Conservation (phyloP, 495 filamentous ascomycete genomes). For the Pseudomonodictys pantanalensis region DNA sequence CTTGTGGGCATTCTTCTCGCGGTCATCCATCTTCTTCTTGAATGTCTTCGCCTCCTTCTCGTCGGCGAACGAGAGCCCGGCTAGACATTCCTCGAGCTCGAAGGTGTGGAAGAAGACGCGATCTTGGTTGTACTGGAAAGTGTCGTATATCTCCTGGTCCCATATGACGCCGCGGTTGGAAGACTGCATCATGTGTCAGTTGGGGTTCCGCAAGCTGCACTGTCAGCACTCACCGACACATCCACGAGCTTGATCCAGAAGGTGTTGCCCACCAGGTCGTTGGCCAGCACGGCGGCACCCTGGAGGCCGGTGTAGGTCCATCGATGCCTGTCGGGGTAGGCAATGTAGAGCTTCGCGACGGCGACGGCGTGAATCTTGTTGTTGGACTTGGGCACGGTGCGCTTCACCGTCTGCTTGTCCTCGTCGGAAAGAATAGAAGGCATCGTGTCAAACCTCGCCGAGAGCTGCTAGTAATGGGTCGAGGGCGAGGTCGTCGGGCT, state of each 20-base stretch:
- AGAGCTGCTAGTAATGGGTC: not conserved
- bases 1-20: conserved; percentile 90
- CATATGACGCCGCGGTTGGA: conserved; percentile 86
- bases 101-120: conserved; percentile 97
- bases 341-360: conserved; percentile 90
- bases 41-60: conserved; percentile 96
- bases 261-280: conserved; percentile 90
- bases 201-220: not conserved
- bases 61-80: conserved; percentile 85
- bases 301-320: conserved; percentile 95
- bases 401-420: conserved; percentile 90
- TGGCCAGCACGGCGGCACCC: conserved; percentile 87
- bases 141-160: conserved; percentile 97
- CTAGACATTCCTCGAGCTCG: conserved; percentile 86
- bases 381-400: conserved; percentile 80
- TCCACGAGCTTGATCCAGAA: conserved; percentile 98
- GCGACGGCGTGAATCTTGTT: conserved; percentile 96
- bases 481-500: not conserved
- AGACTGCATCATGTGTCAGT: conserved; percentile 49
- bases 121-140: conserved; percentile 91
- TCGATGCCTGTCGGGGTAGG: conserved; percentile 78
- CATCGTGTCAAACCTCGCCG: conserved; percentile 52
- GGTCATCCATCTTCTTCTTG: conserved; percentile 88
- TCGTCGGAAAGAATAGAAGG: conserved; percentile 84
- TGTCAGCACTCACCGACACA: conserved; percentile 67